Percentiles rank a stretch among this genome's conserved stretches.
Conservation (phyloP, 129 eudicot species). For the Dittrichia graveolens region DNA sequence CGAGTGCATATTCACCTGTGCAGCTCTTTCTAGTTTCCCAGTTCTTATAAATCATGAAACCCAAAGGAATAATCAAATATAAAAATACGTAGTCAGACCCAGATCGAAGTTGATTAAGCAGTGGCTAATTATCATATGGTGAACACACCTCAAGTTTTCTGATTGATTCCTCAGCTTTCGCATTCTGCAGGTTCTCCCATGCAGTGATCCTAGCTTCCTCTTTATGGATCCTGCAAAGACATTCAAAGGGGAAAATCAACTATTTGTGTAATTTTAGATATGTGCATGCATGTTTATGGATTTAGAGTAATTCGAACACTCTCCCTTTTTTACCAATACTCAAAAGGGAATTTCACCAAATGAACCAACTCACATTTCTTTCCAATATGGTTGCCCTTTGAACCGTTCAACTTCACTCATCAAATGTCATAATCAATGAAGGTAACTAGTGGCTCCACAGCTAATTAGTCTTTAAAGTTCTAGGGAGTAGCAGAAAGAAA, state of each 20-base stretch:
- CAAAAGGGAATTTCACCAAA: neutral
- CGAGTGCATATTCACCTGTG: neutral
- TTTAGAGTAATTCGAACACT: neutral
- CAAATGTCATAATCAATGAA: neutral
- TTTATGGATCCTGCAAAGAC: constrained; percentile 53
- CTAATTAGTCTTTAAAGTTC: neutral
- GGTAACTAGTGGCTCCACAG: neutral
- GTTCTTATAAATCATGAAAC: neutral
- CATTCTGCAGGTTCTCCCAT: constrained; percentile 97
- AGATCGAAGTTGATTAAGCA: neutral
- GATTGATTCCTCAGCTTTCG: constrained; percentile 87
- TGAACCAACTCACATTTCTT: constrained; percentile 9
- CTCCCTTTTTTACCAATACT: constrained; percentile 3
- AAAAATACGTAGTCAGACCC: neutral
- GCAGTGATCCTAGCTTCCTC: constrained; percentile 88
- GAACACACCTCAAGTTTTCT: constrained; percentile 79
- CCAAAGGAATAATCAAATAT: neutral
- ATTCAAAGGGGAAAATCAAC: constrained; percentile 7
- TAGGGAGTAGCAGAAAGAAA: neutral
- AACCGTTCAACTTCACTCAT: constrained; percentile 16
- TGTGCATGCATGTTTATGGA: neutral
- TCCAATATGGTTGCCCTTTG: neutral
- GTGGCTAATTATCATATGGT: neutral
- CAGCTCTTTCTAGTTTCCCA: neutral
- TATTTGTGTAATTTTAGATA: neutral